Evolutionary conservation across 495 filamentous ascomycete genomes (phyloP).

Genomic region (Neurospora sp.): DNA sequence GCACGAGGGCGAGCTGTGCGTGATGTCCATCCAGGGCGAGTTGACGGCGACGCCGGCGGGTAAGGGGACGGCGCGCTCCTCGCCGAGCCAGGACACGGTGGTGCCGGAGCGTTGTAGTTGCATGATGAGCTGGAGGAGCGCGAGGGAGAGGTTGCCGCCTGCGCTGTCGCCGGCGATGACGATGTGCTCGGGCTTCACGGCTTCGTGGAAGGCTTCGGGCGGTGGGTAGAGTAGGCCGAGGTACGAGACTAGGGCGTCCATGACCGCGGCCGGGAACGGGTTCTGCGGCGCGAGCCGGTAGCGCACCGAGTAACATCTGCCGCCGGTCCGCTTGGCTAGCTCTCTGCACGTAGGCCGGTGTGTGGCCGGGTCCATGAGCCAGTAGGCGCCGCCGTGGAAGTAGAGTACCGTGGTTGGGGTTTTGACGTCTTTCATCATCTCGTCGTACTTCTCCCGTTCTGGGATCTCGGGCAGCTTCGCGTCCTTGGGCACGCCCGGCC

Average conservation of each 20-base stretch:
- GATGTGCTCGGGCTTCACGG: conserved; percentile 61
- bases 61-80: conserved; percentile 44
- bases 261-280: conserved; percentile 70
- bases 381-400: conserved; percentile 87
- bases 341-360: conserved; percentile 41
- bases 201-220: conserved; percentile 56
- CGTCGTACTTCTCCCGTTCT: conserved; percentile 61
- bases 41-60: conserved; percentile 58
- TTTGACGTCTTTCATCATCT: conserved; percentile 59
- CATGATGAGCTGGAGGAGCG: conserved; percentile 64
- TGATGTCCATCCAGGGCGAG: conserved; percentile 72
- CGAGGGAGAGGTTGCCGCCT: conserved; percentile 66
- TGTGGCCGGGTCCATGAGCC: conserved; percentile 64
- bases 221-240: conserved; percentile 76
- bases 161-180: conserved; percentile 81
- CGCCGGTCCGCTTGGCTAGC: conserved; percentile 40
- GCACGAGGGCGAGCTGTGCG: conserved; percentile 63
- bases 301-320: conserved; percentile 65
- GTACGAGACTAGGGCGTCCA: conserved; percentile 79
- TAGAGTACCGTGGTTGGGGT: conserved; percentile 66
- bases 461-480: conserved; percentile 45
- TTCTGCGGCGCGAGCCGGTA: conserved; percentile 82
- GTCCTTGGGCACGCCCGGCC: conserved; percentile 45
- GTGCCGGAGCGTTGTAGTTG: conserved; percentile 49
- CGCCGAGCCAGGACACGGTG: conserved; percentile 54